phyloP scores from a whole-genome alignment of 2,329 filamentous ascomycete genomes.

The Clarireedia paspali region DNA sequence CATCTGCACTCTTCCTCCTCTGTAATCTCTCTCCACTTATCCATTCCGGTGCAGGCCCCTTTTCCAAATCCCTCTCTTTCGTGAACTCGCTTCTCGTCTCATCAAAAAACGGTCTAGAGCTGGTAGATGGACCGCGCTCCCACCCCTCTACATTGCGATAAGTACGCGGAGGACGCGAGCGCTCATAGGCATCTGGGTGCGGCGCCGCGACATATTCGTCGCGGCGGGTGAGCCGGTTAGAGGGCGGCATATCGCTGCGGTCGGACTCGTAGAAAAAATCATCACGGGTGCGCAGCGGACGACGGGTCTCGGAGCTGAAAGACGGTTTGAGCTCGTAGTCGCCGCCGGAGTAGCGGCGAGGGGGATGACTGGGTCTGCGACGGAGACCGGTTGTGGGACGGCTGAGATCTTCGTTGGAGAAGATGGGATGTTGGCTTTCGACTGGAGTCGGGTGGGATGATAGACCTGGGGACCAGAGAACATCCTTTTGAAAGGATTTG shows the following conservation, averaged over 20 bases:
- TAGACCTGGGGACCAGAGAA: constrained; percentile 3
- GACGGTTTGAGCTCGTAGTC: constrained; percentile 3
- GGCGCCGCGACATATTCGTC: constrained; percentile 1
- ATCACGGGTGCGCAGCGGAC: constrained; percentile 1
- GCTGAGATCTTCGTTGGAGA: constrained; percentile 6
- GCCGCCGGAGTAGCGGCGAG: constrained; percentile 2
- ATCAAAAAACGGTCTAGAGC: constrained; percentile 18
- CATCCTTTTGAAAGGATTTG: not conserved
- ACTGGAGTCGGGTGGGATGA: constrained; percentile 4
- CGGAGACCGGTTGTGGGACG: not conserved
- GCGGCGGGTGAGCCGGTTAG: not conserved
- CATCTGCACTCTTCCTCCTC: constrained; percentile 12
- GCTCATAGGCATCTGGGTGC: constrained; percentile 20
- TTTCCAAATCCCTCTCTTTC: constrained; percentile 18
- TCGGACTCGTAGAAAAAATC: not conserved
- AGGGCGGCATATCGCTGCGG: constrained; percentile 1
- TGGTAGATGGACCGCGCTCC: not conserved
- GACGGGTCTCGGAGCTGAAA: not conserved
- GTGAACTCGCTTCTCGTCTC: constrained; percentile 12
- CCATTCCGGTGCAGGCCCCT: not conserved
- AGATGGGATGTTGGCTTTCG: not conserved
- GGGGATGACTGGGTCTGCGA: not conserved
- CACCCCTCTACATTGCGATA: constrained; percentile 19
- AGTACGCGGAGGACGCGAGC: constrained; percentile 22
- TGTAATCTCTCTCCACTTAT: not conserved